Evolutionary conservation across 495 filamentous ascomycete genomes (phyloP), one percentile per base, ranked within the genome.

Genomic region (Jackrogersella multiformis): DNA sequence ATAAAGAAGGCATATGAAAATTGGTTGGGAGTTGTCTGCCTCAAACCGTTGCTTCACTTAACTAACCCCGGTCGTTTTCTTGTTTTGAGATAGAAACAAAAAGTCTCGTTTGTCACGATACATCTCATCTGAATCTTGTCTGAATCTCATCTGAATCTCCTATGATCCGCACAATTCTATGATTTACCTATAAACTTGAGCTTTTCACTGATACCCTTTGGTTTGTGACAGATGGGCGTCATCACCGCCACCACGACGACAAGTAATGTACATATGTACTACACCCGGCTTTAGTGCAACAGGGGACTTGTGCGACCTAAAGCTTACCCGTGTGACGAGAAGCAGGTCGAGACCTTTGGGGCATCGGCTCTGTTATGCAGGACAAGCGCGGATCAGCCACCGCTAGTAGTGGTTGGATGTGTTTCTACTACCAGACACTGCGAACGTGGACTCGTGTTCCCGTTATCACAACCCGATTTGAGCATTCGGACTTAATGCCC

Each of bases 151-250:
- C 56, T 61, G 48, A 64, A 60, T 73, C 57, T 70, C 64, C 44
- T 52, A 58, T 12, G 39, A 54, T 67, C 56, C 52, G 52, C 67
- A 62, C 61, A 71, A 53, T 53, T 69, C 15, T 66, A 56, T 36
- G 56, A 46, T 59, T 16, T 23, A 42, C 60, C 28, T 54, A 51
- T 35, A 51, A n/a, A 51, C 48, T 66, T 61, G 65, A 65, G 58
- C 61, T 28, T 70, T 39, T 71, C 62, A 66, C 73, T 76, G 72
- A 74, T 77, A 28, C 18, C 69, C 36, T 56, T 55, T 55, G 23
- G 18, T 64, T 61, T 71, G 74, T 77, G 69, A 79, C 66, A 79
- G 77, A 79, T 75, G 73, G 68, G 44, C 73, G 61, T 54, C 73
- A 62, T 28, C 75, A 68, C 46, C 76, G 66, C 71, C 56, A 59